Evolutionary conservation across 1,139 yeast species (phyloP), one percentile per base, ranked within the genome.

Genomic region (Geotrichum histeridarum): DNA sequence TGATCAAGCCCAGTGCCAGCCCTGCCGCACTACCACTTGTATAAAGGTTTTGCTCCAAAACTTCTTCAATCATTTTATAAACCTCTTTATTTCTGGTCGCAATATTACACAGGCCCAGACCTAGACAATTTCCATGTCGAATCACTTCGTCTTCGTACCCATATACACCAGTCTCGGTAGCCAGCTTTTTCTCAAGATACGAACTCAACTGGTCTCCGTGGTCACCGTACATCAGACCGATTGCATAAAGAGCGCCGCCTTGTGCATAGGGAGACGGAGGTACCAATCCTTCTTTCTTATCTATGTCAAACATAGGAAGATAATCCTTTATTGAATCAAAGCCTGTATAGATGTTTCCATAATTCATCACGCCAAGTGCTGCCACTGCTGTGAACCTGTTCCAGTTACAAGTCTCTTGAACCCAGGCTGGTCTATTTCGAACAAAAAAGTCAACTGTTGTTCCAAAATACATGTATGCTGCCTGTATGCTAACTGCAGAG

Each of bases 371-470:
- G 68, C 99, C 99, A 57, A 93, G 76, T 11, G 98, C 97, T 17
- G 99, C 99, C 30, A 98, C 93, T 4, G 99, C 98, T 0, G 96
- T 83, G 68, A 93, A 93, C 68, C 91, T 93, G 9, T 97, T 90
- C 99, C 99, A 93, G 71, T 91, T 91, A 51, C 94, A 84, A 11
- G 99, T 98, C 72, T 90, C 88, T 39, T 96, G 95, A 62, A 93
- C 77, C 98, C 98, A 93, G 66, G 27, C 27, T 22, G 27, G 27
- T 93, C 97, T 63, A 90, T 77, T 93, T 93, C 50, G 86, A 80
- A 69, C 96, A 80, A 71, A 91, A 86, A 67, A 93, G 27, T 22
- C 27, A 22, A 22, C 27, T 3, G 27, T 22, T 22, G 27, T 22
- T 22, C 27, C 27, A 5, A 22, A 22, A 22, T 22, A 22, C 27